These are phyloP conservation scores for Yarrowia deformans DNA, from an alignment of 805 yeast species.

Conservation along the genomic window DNA sequence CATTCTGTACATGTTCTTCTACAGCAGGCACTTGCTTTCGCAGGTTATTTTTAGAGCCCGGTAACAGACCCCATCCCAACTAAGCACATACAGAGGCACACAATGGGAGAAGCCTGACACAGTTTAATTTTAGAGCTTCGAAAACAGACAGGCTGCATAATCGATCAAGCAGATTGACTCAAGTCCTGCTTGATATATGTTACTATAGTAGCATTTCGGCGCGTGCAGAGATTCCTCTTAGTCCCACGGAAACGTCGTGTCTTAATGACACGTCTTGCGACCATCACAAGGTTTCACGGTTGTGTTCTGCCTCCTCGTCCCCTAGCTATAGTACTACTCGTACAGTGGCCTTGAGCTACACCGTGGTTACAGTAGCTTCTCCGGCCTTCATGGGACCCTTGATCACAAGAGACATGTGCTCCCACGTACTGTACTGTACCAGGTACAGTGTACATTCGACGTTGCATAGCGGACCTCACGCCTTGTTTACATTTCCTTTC, in stretches of 20 bases:
- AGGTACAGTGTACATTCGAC: too few species aligned
- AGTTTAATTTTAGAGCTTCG: slow-evolving; percentile 6
- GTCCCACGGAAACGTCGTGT: neutral
- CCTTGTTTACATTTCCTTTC: neutral
- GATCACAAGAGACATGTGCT: too few species aligned
- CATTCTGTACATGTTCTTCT: slow-evolving; percentile 14
- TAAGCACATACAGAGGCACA: slow-evolving; percentile 4
- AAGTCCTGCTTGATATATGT: slow-evolving; percentile 4
- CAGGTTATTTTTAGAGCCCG: neutral
- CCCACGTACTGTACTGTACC: too few species aligned
- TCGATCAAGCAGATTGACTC: slow-evolving; percentile 3
- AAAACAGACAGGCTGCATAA: slow-evolving; percentile 12
- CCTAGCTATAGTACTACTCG: too few species aligned
- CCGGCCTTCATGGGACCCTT: too few species aligned
- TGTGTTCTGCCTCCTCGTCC: too few species aligned
- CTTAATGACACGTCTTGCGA: too few species aligned
- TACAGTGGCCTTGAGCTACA: too few species aligned
- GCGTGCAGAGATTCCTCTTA: neutral
- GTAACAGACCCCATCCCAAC: neutral
- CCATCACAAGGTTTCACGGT: too few species aligned
- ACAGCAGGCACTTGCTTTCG: neutral
- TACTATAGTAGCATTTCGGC: neutral
- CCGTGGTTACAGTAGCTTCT: too few species aligned
- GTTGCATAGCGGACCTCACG: neutral
- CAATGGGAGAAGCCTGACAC: slow-evolving; percentile 19